These are phyloP conservation scores for Zygotorulaspora sp. DNA, from an alignment of 805 yeast genomes.

Conservation along the genomic window DNA sequence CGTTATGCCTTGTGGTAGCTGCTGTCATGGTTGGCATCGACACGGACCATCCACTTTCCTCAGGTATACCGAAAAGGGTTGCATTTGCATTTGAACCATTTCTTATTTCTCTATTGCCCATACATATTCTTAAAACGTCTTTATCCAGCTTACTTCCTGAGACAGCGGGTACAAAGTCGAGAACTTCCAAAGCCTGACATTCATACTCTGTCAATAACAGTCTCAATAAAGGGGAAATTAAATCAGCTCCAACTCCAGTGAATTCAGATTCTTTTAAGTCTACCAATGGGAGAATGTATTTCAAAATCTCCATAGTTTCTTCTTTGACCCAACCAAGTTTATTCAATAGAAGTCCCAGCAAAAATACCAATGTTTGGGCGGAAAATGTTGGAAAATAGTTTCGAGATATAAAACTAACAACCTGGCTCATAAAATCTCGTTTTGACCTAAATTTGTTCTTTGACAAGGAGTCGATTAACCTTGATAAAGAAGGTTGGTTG, in stretches of 20 bases:
- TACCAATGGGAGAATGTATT: conserved; percentile 68
- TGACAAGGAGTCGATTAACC: conserved; percentile 71
- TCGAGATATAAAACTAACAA: conserved; percentile 62
- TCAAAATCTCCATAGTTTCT: conserved; percentile 74
- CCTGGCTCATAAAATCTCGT: conserved; percentile 80
- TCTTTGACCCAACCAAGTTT: conserved; percentile 70
- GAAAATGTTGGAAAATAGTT: conserved; percentile 70
- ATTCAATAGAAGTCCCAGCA: conserved; percentile 77
- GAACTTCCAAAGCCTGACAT: conserved; percentile 80
- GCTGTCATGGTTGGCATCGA: conserved; percentile 94
- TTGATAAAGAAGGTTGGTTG: conserved; percentile 54
- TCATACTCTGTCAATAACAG: conserved; percentile 79
- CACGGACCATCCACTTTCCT: conserved; percentile 92
- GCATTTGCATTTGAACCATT: conserved; percentile 82
- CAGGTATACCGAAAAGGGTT: conserved; percentile 88
- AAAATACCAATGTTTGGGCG: conserved; percentile 67
- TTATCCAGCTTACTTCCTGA: conserved; percentile 88
- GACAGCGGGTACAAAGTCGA: conserved; percentile 79
- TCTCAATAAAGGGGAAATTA: conserved; percentile 84
- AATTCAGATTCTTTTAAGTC: conserved; percentile 76
- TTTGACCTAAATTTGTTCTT: conserved; percentile 83
- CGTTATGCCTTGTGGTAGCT: conserved; percentile 82
- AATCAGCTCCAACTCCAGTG: conserved; percentile 88
- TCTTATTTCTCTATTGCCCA: conserved; percentile 74
- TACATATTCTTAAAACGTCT: conserved; percentile 85